These are phyloP conservation scores for Eimeria brunetti DNA, from an alignment of 169 alveolate species.

Conservation along the genomic window DNA sequence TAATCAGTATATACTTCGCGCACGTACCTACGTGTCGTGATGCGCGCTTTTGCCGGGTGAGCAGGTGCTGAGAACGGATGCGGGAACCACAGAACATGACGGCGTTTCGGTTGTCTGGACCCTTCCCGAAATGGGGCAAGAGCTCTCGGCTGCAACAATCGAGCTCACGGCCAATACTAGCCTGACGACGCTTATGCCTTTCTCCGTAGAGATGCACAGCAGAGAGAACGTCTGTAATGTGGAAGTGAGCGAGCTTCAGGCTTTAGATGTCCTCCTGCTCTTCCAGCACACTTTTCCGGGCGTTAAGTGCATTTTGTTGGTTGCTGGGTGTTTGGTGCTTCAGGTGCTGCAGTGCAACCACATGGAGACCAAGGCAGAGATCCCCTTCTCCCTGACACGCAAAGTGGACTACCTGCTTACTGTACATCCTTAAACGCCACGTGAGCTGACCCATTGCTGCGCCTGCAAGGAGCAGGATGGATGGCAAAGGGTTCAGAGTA, in stretches of 20 bases:
- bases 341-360: conserved; percentile 77
- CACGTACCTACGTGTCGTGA: not conserved
- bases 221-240: conserved; percentile 39
- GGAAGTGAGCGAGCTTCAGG: conserved; percentile 60
- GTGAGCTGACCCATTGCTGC: conserved; percentile 23
- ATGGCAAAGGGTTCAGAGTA: not conserved
- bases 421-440: conserved; percentile 23
- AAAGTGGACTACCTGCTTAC: conserved; percentile 71
- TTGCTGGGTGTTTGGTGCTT: not conserved
- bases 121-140: conserved; percentile 71
- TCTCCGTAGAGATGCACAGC: conserved; percentile 57
- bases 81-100: conserved; percentile 74
- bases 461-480: conserved; percentile 47
- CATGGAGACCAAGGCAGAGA: conserved; percentile 67
- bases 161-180: conserved; percentile 66
- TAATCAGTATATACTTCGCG: not conserved
- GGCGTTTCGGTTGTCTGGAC: conserved; percentile 65
- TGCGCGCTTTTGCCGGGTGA: not conserved
- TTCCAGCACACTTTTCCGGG: not conserved
- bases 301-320: not conserved
- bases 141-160: conserved; percentile 64
- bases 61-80: conserved; percentile 68
- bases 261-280: not conserved
- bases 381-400: conserved; percentile 63
- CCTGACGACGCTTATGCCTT: conserved; percentile 62